Evolutionary conservation across 1,284 basidiomycete species (phyloP).

Genomic region (Melampsora americana): DNA sequence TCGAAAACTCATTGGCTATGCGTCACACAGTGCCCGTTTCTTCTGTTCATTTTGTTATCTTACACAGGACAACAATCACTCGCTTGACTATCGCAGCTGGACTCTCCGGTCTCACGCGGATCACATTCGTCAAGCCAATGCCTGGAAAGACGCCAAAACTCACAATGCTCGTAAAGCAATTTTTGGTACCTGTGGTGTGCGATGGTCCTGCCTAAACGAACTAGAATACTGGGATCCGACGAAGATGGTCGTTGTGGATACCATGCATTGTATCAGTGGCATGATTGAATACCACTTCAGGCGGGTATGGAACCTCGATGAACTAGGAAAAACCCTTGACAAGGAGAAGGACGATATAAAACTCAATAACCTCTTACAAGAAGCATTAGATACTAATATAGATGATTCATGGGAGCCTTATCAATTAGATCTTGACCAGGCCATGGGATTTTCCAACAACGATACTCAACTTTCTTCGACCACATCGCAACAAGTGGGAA

Average conservation of each 20-base stretch:
- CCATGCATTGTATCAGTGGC: constrained; percentile 16
- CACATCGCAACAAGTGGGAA: too few relatives aligned
- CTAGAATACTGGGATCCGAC: constrained; percentile 10
- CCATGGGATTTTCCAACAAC: too few relatives aligned
- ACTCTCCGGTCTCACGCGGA: background rate
- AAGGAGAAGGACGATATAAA: background rate
- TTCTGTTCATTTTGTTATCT: constrained; percentile 35
- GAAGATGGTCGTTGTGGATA: constrained; percentile 8
- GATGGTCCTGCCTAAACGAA: constrained; percentile 26
- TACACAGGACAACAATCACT: background rate
- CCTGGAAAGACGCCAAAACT: constrained; percentile 11
- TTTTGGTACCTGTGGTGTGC: background rate
- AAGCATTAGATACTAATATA: background rate
- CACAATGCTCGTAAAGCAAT: background rate
- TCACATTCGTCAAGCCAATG: constrained; percentile 4
- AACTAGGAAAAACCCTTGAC: background rate
- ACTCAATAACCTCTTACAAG: background rate
- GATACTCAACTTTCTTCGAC: too few relatives aligned
- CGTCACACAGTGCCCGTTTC: background rate
- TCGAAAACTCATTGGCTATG: constrained; percentile 19
- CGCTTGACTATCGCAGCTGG: background rate
- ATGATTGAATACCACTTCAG: constrained; percentile 25
- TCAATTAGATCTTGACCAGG: too few relatives aligned
- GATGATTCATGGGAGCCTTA: too few relatives aligned
- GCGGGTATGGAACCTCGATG: constrained; percentile 9